Base-by-base conservation (phyloP, 2,329 filamentous ascomycete genomes). In the Penicillium sp. region DNA sequence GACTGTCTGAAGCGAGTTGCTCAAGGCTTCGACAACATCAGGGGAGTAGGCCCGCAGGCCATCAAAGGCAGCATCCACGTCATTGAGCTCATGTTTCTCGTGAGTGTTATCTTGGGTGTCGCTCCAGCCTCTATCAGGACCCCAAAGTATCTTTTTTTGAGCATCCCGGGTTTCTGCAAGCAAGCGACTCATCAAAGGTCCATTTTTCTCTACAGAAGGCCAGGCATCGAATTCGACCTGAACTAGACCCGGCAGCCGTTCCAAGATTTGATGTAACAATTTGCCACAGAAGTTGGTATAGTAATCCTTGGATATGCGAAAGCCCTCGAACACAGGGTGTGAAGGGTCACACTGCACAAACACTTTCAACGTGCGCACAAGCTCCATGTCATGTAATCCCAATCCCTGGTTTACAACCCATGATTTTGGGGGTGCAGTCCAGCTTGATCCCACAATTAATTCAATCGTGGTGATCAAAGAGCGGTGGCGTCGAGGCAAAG, bases 341-440 rank as follows among this genome's bases (percentile, higher is more conserved):
- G 78, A 77, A 5, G 77, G 84, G 66, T 86, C 84, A 51, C 78
- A 76, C 62, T 85, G 80, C 9, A 86, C 76, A 58, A 85, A 85
- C 8, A 87, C 73, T 58, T 80, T 82, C 45, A 87, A 66, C 4
- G 72, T 74, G 43, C 78, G 74, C 8, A 82, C 69, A 39, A 74
- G 75, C 14, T 61, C 72, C 71, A 79, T 78, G 39, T 82, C 78
- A 4, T 70, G 66, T 35, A 85, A 65, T 0, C 83, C 81, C 8
- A 85, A 72, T 1, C 73, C 63, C 14, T 74, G 69, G 46, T 78
- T 76, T 16, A 82, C 78, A 18, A 76, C 76, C 79, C 84, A 86
- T 52, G 76, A 76, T 49, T 74, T 74, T 14, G 84, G 84, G 24
- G 83, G 82, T 38, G 75, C 75, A 4, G 77, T 82, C 81, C 84